Evolutionary conservation across 106 monocot genomes (phyloP), one percentile per base, ranked within the genome.

Genomic region (Triglochin maritima): DNA sequence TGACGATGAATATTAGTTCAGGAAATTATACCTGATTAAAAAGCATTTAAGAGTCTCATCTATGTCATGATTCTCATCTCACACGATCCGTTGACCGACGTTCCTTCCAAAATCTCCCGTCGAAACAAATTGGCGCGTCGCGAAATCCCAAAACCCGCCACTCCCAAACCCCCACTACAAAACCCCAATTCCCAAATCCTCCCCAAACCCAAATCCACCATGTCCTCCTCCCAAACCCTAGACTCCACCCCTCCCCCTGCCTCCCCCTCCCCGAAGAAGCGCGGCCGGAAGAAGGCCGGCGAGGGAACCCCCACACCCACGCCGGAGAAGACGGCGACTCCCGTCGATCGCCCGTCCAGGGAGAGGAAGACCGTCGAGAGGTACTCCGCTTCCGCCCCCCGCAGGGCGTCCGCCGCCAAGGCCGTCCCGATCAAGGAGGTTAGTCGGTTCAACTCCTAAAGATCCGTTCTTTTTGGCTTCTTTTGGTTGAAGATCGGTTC

Each of bases 331-430:
- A 16, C 42, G 6, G 70, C 69, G 41, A 54, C 75, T 4, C 15
- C 79, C 29, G 67, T 69, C 6, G 82, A 85, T 70, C 72, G 89
- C 67, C 86, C 89, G 12, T 65, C 83, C 57, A 86, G 89, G 71
- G 89, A 90, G 77, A 74, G 86, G 77, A 90, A 84, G 79, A 69
- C 79, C 9, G 89, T 90, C 6, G 89, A 87, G 82, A 78, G 94
- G 76, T 89, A 70, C 67, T 50, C 82, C 11, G 73, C 62, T 3
- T 11, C 72, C 56, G 55, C 84, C 2, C 83, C 82, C 1, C 74
- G 65, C 15, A 81, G 46, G 49, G 16, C 48, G 12, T 51, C 85
- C 4, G 74, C 71, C 3, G 49, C 66, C 8, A 94, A 89, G 78
- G 66, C 63, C 17, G 47, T 81, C 46, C 60, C 72, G 14, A 79